Percentiles rank a stretch among this genome's conserved stretches.
Conservation (phyloP, 495 filamentous ascomycete species). For the Aspergillus conjunctus region DNA sequence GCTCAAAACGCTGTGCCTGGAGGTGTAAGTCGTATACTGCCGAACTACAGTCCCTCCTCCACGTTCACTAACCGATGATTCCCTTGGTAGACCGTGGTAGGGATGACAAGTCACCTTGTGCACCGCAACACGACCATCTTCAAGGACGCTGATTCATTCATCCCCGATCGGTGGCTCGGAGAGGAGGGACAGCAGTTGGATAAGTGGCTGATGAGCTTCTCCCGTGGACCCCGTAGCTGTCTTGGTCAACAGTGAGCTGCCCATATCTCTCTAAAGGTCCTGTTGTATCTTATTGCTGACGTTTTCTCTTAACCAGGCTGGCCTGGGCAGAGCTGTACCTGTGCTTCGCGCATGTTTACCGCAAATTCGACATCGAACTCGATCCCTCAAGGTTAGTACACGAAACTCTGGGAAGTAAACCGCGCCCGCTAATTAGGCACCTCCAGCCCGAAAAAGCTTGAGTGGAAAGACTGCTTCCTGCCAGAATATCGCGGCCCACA, state of each 20-base stretch:
- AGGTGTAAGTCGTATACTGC: conserved; percentile 8
- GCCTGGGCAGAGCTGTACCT: conserved; percentile 19
- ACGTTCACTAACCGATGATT: neutral
- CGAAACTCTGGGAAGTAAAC: too few species aligned
- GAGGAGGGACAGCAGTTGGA: conserved; percentile 3
- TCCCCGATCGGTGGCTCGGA: conserved; percentile 16
- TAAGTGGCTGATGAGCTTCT: conserved; percentile 14
- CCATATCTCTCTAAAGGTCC: neutral
- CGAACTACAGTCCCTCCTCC: neutral
- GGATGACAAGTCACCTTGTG: conserved; percentile 15
- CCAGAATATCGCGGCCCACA: too few species aligned
- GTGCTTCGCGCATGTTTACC: conserved; percentile 5
- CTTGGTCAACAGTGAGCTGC: conserved; percentile 14
- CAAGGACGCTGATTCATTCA: neutral
- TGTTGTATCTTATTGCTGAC: too few species aligned
- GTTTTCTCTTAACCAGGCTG: neutral
- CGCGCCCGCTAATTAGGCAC: too few species aligned
- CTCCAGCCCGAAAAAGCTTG: too few species aligned
- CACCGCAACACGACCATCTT: conserved; percentile 14
- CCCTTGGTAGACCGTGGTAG: conserved; percentile 7
- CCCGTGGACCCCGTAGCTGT: conserved; percentile 14
- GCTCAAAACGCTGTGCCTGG: neutral
- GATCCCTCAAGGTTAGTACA: conserved; percentile 9
- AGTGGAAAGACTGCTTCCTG: too few species aligned
- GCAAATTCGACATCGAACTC: conserved; percentile 15